Percentiles rank a stretch among this genome's conserved stretches.
These are phyloP conservation scores for Chamaecrista fasciculata DNA, from an alignment of 306 rosid species.

Conservation along the genomic window DNA sequence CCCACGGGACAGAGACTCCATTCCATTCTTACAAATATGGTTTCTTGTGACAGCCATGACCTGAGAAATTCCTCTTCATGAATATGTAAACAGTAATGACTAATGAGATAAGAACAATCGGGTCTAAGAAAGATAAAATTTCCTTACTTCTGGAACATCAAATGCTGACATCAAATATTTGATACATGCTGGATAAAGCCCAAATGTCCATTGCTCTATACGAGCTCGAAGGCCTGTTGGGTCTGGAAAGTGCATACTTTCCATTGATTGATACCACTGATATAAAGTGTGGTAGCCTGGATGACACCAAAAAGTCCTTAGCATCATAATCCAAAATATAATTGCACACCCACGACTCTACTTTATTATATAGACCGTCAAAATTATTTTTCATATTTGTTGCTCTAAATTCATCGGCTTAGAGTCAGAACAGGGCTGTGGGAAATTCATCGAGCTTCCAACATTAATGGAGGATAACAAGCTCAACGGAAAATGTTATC, in stretches of 20 bases:
- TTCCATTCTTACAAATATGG: conserved; percentile 85
- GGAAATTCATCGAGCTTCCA: conserved; percentile 29
- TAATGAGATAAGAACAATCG: conserved; percentile 13
- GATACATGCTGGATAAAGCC: conserved; percentile 96
- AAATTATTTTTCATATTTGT: background rate
- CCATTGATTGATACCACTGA: conserved; percentile 82
- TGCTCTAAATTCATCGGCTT: background rate
- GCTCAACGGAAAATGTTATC: background rate
- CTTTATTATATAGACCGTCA: background rate
- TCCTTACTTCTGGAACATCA: conserved; percentile 94
- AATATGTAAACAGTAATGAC: background rate
- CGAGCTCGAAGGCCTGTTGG: conserved; percentile 98
- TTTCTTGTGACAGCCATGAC: conserved; percentile 94
- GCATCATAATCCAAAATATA: conserved; percentile 13
- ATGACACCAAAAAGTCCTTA: background rate
- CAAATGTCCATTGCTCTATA: conserved; percentile 91
- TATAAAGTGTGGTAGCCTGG: conserved; percentile 92
- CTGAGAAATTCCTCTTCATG: conserved; percentile 40
- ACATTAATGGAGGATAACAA: background rate
- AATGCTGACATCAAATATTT: conserved; percentile 96
- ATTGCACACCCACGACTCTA: background rate
- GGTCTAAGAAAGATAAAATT: conserved; percentile 5
- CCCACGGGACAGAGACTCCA: conserved; percentile 73
- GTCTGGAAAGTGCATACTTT: conserved; percentile 95
- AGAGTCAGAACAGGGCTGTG: background rate